Conservation (phyloP, 352 stramenopile genomes). For the Globisporangium rhizosaccharum region DNA sequence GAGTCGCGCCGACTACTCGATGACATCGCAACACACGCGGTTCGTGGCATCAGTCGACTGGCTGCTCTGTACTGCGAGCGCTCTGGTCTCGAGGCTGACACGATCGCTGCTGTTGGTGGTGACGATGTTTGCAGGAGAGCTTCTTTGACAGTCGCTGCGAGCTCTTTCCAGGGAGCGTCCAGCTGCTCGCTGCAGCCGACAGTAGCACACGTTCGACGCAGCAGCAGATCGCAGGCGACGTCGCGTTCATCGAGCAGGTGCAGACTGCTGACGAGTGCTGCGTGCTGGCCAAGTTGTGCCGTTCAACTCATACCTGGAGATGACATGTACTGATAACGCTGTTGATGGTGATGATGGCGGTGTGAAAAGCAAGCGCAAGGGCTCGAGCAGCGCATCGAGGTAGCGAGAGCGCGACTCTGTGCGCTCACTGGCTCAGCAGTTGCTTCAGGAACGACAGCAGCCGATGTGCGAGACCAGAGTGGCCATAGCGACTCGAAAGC, state of each 20-base stretch:
- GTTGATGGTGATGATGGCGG: neutral
- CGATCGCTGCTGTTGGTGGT: neutral
- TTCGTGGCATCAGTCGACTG: neutral
- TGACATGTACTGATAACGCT: neutral
- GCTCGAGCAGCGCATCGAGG: conserved; percentile 14
- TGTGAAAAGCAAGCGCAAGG: conserved; percentile 15
- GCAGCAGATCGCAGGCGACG: conserved; percentile 8
- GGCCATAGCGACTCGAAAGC: conserved; percentile 9
- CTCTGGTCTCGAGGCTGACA: neutral
- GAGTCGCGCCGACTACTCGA: conserved; percentile 17
- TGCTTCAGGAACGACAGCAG: neutral
- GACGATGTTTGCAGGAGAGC: conserved; percentile 3
- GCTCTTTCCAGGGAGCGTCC: conserved; percentile 19
- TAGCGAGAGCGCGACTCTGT: conserved; percentile 7
- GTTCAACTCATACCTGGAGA: no score
- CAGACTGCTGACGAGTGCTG: neutral
- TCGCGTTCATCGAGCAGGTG: conserved; percentile 12
- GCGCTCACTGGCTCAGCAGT: neutral
- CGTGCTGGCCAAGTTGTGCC: no score
- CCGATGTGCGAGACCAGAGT: conserved; percentile 4
- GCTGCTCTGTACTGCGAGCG: neutral
- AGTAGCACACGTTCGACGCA: neutral
- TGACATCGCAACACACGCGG: conserved; percentile 18
- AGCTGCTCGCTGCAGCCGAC: conserved; percentile 10
- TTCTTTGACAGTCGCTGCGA: conserved; percentile 21